Conservation (phyloP, 1,284 basidiomycete genomes). For the Vanrija sp. region DNA sequence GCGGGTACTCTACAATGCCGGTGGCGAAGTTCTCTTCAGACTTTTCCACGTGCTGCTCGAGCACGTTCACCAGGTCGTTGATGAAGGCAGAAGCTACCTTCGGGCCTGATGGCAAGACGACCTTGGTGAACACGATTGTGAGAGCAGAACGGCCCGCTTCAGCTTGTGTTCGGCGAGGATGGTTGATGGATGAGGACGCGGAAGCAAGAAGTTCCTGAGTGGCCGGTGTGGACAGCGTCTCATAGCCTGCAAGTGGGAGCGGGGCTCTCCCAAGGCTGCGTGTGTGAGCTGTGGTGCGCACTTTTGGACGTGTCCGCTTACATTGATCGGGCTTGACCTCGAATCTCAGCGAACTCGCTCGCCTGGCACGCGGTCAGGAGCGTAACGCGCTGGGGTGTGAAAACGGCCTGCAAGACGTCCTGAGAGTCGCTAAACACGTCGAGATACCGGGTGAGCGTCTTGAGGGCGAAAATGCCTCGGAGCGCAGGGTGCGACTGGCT, state of each 20-base stretch:
- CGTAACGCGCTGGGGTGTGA: slow-evolving; percentile 32
- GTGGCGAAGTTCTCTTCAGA: slow-evolving; percentile 31
- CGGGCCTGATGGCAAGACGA: slow-evolving; percentile 17
- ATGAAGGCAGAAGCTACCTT: slow-evolving; percentile 24
- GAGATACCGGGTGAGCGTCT: slow-evolving; percentile 26
- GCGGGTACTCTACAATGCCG: slow-evolving; percentile 35
- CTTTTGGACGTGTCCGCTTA: slow-evolving; percentile 17
- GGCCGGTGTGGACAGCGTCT: slow-evolving; percentile 13
- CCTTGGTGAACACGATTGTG: slow-evolving; percentile 36
- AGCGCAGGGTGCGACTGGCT: slow-evolving; percentile 30
- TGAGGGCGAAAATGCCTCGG: slow-evolving; percentile 29
- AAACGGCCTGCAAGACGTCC: slow-evolving; percentile 14
- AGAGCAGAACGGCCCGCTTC: slow-evolving; percentile 44
- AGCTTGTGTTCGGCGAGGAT: slow-evolving; percentile 45
- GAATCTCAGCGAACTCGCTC: slow-evolving; percentile 44
- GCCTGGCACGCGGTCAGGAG: slow-evolving; percentile 41
- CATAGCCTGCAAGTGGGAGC: slow-evolving; percentile 37
- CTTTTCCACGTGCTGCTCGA: slow-evolving; percentile 28
- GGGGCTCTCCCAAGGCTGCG: slow-evolving; percentile 34
- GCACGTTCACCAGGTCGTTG: slow-evolving; percentile 15
- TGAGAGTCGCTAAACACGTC: slow-evolving; percentile 26
- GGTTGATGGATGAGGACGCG: slow-evolving; percentile 31
- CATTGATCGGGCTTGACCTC: slow-evolving; percentile 35
- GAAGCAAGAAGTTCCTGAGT: slow-evolving; percentile 22
- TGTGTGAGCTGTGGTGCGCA: not conserved